Conservation (phyloP, 2,329 filamentous ascomycete species). For the Colletotrichum echinochloae region DNA sequence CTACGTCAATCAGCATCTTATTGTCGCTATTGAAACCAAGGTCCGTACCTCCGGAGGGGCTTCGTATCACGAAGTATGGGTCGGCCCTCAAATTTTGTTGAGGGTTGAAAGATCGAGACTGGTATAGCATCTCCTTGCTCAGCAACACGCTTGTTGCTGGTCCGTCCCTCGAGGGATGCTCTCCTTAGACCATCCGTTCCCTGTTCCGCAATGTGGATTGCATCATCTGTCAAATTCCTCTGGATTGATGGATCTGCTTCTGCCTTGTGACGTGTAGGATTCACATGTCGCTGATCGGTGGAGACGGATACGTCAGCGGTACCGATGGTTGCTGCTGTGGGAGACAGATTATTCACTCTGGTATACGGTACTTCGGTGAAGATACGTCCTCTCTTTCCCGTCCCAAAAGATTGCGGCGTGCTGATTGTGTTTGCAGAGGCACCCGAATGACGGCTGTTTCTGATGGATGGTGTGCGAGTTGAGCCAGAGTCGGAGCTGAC, state of each 20-base stretch:
- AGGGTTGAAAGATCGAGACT: background rate
- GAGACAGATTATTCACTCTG: background rate
- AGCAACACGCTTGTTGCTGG: background rate
- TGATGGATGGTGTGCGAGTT: conserved; percentile 1
- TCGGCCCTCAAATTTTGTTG: background rate
- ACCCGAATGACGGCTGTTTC: conserved; percentile 9
- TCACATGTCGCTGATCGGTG: background rate
- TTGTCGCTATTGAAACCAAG: background rate
- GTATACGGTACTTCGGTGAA: background rate
- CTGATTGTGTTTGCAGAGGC: conserved; percentile 19
- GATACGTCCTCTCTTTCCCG: background rate
- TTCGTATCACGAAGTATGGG: conserved; percentile 3
- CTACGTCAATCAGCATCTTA: conserved; percentile 4
- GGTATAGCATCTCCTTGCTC: background rate
- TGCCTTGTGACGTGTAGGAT: background rate
- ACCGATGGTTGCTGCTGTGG: conserved; percentile 49
- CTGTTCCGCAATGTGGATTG: background rate
- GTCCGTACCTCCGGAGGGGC: conserved; percentile 17
- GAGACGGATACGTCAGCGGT: conserved; percentile 51
- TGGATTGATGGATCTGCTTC: background rate
- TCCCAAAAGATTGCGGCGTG: background rate
- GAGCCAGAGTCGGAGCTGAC: conserved; percentile 41
- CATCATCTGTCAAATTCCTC: background rate
- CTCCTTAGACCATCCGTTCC: too few relatives aligned
- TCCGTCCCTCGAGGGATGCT: background rate